Base-by-base conservation (phyloP, 305 asterid species). In the Fraxinus dipetala region DNA sequence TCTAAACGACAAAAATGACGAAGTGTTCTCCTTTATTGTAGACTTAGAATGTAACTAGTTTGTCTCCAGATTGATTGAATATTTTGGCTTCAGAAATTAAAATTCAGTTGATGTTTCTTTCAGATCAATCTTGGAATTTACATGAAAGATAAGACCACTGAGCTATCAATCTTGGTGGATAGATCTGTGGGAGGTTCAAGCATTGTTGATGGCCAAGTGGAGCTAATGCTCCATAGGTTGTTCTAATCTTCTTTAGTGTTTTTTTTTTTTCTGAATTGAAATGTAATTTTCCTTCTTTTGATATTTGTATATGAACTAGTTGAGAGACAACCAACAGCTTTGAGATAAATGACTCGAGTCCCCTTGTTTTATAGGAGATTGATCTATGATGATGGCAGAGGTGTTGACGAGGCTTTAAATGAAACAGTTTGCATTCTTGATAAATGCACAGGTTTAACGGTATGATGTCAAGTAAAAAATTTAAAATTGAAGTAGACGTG, bases 131-230 rank as follows among this genome's bases (percentile, higher is more conserved):
- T 91, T 82, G 99, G 99, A 80, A 87, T 89, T 80, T 96, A 87
- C 91, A 86, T 93, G 82, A 92, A 96, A 85, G 99, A 96, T 77
- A 72, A 88, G 77, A 88, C 70, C 81, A 89, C 89, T 3, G 99
- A 93, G 89, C 80, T 96, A 80, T 96, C 98, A 5, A 88, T 96
- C 86, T 91, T 96, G 91, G 99, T 94, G 80, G 99, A 96, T 82
- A 90, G 99, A 86, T 87, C 99, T 61, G 95, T 92, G 38, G 98
- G 98, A 82, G 99, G 99, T 82, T 91, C 98, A 38, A 96, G 99
- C 87, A 88, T 92, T 75, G 72, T 81, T 80, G 97, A 94, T 79
- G 98, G 99, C 31, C 94, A 94, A 88, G 78, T 96, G 83, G 99
- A 96, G 89, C 88, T 96, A 85, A 94, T 94, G 99, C 93, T 92